Evolutionary conservation across 164 flowering plant species (phyloP).

Genomic region (Sedum album): DNA sequence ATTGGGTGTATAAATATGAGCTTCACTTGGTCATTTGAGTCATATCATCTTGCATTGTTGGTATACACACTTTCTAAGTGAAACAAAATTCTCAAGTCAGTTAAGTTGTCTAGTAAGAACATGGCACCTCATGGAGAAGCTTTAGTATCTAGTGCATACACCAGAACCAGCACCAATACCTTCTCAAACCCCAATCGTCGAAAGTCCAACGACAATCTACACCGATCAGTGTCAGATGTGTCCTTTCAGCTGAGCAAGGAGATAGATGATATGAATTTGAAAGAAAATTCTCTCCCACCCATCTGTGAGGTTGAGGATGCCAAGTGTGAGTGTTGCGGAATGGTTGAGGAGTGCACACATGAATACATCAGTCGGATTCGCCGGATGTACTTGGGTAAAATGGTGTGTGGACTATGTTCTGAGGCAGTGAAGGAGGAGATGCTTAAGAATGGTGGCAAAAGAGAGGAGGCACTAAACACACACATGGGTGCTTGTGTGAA

Average conservation of each 20-base stretch:
- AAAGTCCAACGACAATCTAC: constrained; percentile 38
- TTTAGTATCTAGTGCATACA: background rate
- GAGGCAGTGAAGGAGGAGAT: constrained; percentile 83
- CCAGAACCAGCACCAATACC: constrained; percentile 16
- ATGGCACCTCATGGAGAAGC: constrained; percentile 10
- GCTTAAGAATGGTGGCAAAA: constrained; percentile 35
- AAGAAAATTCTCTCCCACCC: constrained; percentile 30
- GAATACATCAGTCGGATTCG: constrained; percentile 57
- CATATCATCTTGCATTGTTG: background rate
- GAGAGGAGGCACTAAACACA: constrained; percentile 28
- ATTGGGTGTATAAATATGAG: constrained; percentile 1
- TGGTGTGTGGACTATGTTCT: constrained; percentile 74
- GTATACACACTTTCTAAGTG: background rate
- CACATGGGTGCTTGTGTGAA: constrained; percentile 41
- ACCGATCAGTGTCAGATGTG: constrained; percentile 59
- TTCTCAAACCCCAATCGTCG: constrained; percentile 44
- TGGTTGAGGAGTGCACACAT: constrained; percentile 77
- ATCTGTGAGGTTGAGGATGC: constrained; percentile 67
- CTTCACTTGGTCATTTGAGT: background rate
- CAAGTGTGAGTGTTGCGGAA: constrained; percentile 86
- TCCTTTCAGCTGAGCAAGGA: constrained; percentile 51
- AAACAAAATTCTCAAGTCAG: background rate
- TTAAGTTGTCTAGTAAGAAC: background rate
- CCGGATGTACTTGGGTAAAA: constrained; percentile 49
- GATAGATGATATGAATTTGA: constrained; percentile 10